Percentiles rank a stretch among this genome's conserved stretches.
These are phyloP conservation scores for Candida sp. DNA, from an alignment of 1,139 yeast species.

Conservation along the genomic window DNA sequence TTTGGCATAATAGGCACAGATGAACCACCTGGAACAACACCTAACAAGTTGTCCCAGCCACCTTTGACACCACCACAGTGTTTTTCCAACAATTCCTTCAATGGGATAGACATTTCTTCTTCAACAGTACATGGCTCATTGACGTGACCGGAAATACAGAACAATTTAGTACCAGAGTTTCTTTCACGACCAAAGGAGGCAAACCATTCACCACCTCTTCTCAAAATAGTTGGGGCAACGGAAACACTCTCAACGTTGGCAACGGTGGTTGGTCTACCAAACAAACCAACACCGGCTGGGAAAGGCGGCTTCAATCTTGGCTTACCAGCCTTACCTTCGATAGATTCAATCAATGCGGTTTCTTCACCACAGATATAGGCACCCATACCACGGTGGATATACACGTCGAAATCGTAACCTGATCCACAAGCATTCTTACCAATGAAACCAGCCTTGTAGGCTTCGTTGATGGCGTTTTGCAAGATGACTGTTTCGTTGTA, in stretches of 20 bases:
- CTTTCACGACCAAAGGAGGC: constrained; percentile 83
- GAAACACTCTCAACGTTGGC: constrained; percentile 91
- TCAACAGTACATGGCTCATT: constrained; percentile 93
- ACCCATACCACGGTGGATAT: constrained; percentile 89
- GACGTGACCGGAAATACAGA: constrained; percentile 88
- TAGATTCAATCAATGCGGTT: constrained; percentile 83
- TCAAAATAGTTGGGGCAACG: constrained; percentile 85
- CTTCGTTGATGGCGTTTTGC: constrained; percentile 85
- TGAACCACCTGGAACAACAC: constrained; percentile 89
- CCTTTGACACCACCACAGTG: constrained; percentile 92
- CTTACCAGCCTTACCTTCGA: constrained; percentile 92
- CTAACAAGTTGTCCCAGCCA: constrained; percentile 89
- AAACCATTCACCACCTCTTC: constrained; percentile 92
- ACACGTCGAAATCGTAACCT: constrained; percentile 83
- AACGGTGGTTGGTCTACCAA: constrained; percentile 90
- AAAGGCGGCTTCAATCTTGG: constrained; percentile 94
- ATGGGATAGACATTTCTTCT: constrained; percentile 91
- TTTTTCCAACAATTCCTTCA: constrained; percentile 78
- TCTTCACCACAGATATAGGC: constrained; percentile 94
- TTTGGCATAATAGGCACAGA: constrained; percentile 84
- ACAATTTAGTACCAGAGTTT: constrained; percentile 41
- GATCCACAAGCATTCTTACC: constrained; percentile 90
- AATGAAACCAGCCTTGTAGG: constrained; percentile 76
- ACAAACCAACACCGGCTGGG: constrained; percentile 92
- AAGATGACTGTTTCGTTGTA: constrained; percentile 75